Evolutionary conservation across 192 early-diverging fungal genomes (phyloP).

Genomic region (Kappamyces sp.): DNA sequence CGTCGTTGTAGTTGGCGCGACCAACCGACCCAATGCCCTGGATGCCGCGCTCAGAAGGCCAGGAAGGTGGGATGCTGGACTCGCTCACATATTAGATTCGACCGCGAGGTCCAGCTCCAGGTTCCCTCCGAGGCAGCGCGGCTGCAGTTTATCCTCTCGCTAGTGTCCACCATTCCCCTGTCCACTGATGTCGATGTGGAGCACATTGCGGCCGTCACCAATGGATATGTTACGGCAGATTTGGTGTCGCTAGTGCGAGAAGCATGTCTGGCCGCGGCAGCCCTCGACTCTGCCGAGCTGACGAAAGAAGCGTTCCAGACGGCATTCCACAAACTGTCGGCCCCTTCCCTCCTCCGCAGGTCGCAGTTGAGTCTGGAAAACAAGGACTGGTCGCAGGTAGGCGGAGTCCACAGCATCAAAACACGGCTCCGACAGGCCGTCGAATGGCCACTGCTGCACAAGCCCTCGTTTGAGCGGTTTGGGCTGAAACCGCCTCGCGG

Average conservation of each 20-base stretch:
- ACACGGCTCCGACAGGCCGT: conserved; percentile 73
- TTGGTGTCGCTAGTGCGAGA: conserved; percentile 77
- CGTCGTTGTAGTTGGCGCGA: conserved; percentile 78
- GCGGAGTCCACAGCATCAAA: conserved; percentile 82
- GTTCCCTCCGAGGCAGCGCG: conserved; percentile 64
- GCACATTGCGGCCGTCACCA: conserved; percentile 49
- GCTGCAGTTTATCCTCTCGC: conserved; percentile 51
- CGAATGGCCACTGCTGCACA: conserved; percentile 80
- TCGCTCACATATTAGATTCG: conserved; percentile 50
- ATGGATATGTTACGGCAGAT: conserved; percentile 95
- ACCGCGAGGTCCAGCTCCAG: conserved; percentile 77
- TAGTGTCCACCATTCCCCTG: conserved; percentile 54
- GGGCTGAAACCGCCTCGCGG: conserved; percentile 80
- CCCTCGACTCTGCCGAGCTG: not conserved
- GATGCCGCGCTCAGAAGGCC: conserved; percentile 78
- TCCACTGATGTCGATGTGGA: conserved; percentile 45
- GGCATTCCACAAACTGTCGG: conserved; percentile 15
- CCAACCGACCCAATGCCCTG: conserved; percentile 80
- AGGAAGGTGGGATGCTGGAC: conserved; percentile 46
- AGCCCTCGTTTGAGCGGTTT: conserved; percentile 59
- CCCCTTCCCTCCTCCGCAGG: conserved; percentile 13
- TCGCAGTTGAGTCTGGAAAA: conserved; percentile 52
- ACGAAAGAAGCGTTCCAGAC: conserved; percentile 11
- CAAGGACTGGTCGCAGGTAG: conserved; percentile 80
- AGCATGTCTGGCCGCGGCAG: conserved; percentile 55